phyloP scores from a whole-genome alignment of 441 rosid genomes.

The Sinapis alba region DNA sequence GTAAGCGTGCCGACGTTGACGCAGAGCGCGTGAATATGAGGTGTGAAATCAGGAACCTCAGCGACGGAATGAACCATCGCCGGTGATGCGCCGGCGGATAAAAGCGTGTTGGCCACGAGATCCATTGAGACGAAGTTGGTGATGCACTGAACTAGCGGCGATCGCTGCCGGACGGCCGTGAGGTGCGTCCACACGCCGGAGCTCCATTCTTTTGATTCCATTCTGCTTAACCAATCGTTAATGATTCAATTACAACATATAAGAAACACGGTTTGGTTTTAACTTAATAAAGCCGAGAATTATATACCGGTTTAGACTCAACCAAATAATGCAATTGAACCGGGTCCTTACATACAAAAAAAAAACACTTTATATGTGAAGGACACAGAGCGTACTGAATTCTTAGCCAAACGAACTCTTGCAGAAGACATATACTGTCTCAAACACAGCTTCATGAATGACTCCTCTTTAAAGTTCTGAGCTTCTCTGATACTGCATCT shows the following conservation, averaged over 20 bases:
- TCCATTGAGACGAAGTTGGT: slow-evolving; percentile 96
- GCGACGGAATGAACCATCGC: slow-evolving; percentile 79
- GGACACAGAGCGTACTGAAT: too few species aligned
- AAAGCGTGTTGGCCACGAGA: slow-evolving; percentile 79
- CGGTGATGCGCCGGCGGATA: slow-evolving; percentile 90
- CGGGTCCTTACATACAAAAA: not conserved
- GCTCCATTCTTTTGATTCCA: slow-evolving; percentile 49
- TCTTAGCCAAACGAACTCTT: not conserved
- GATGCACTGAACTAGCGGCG: slow-evolving; percentile 90
- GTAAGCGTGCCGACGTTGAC: slow-evolving; percentile 85
- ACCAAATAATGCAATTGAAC: slow-evolving; percentile 18
- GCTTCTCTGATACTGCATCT: not conserved
- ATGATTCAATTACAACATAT: not conserved
- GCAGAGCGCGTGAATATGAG: slow-evolving; percentile 60
- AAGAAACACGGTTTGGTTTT: slow-evolving; percentile 18
- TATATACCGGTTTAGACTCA: slow-evolving; percentile 11
- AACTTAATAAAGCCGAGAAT: not conserved
- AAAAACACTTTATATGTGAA: too few species aligned
- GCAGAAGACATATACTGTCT: not conserved
- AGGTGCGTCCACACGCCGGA: slow-evolving; percentile 55
- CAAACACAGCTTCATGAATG: not conserved
- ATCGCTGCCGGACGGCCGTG: slow-evolving; percentile 49
- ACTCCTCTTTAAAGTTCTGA: not conserved
- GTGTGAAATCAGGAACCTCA: slow-evolving; percentile 86
- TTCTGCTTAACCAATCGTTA: not conserved